These are phyloP conservation scores for Blastobotrys ciferrii DNA, from an alignment of 1,139 yeast genomes.

Conservation along the genomic window DNA sequence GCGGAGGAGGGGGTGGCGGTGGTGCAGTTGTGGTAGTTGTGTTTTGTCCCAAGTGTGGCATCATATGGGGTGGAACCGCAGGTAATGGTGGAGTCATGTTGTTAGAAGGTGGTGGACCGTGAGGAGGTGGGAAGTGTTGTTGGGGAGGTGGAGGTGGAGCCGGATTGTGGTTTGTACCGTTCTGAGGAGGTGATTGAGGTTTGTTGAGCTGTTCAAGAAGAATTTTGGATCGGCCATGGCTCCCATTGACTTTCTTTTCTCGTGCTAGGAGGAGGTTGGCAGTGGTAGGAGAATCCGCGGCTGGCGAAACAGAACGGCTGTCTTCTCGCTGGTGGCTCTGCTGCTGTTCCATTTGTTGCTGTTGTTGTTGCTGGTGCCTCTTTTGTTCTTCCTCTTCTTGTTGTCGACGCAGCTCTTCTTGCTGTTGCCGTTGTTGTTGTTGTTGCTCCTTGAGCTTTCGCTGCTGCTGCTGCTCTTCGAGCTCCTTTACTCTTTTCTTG, in stretches of 20 bases:
- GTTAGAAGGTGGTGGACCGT: conserved; percentile 6
- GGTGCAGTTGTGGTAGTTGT: not conserved
- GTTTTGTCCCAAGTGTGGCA: not conserved
- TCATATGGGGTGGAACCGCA: conserved; percentile 2
- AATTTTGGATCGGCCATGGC: not conserved
- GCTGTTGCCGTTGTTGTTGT: conserved; percentile 6
- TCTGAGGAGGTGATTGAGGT: conserved; percentile 13
- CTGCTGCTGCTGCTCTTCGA: conserved; percentile 18
- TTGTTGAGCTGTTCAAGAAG: conserved; percentile 1
- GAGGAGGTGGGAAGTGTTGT: conserved; percentile 11
- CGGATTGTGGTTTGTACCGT: no score
- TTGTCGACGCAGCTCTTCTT: no score
- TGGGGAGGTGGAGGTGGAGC: conserved; percentile 11
- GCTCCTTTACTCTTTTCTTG: conserved; percentile 21
- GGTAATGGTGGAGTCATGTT: conserved; percentile 8
- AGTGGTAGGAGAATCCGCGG: conserved; percentile 10
- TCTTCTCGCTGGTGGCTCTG: no score
- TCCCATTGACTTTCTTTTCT: not conserved
- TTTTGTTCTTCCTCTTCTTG: not conserved
- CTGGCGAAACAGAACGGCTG: no score
- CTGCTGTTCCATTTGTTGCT: conserved; percentile 2
- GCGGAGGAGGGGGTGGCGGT: conserved; percentile 3
- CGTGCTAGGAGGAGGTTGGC: conserved; percentile 1
- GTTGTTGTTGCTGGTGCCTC: conserved; percentile 3
- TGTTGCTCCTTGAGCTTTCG: conserved; percentile 18